These are phyloP conservation scores for Niebla homalea DNA, from an alignment of 495 filamentous ascomycete genomes.

Conservation along the genomic window DNA sequence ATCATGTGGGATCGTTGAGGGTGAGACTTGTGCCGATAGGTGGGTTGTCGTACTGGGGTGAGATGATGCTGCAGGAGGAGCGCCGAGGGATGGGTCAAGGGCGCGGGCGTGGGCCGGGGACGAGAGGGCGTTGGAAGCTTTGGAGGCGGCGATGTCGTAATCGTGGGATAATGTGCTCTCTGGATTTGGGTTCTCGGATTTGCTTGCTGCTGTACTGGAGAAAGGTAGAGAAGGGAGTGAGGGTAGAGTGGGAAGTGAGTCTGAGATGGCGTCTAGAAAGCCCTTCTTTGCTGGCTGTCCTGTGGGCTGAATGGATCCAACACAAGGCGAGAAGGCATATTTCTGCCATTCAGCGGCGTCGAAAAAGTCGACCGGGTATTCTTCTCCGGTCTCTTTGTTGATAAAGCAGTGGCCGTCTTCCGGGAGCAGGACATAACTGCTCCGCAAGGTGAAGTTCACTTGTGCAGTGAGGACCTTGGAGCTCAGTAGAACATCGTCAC, in stretches of 20 bases:
- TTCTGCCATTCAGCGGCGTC: constrained; percentile 65
- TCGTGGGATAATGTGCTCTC: constrained; percentile 1
- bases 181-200: background rate
- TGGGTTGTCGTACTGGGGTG: constrained; percentile 31
- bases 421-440: constrained; percentile 71
- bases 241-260: constrained; percentile 13
- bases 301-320: constrained; percentile 45
- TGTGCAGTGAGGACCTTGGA: constrained; percentile 86
- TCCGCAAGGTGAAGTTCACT: constrained; percentile 87
- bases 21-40: constrained; percentile 27
- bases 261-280: constrained; percentile 34
- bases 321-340: constrained; percentile 65
- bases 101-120: constrained; percentile 21
- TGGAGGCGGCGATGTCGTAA: constrained; percentile 12
- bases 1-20: constrained; percentile 33
- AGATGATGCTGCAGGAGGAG: too few relatives aligned
- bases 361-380: constrained; percentile 80
- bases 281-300: constrained; percentile 15
- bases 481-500: constrained; percentile 80
- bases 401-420: constrained; percentile 84
- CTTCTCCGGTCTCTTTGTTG: constrained; percentile 66
- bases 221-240: background rate
- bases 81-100: constrained; percentile 9
- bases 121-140: constrained; percentile 16
- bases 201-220: background rate